These are phyloP conservation scores for Apostasia ramifera DNA, from an alignment of 106 monocot species.

Conservation along the genomic window DNA sequence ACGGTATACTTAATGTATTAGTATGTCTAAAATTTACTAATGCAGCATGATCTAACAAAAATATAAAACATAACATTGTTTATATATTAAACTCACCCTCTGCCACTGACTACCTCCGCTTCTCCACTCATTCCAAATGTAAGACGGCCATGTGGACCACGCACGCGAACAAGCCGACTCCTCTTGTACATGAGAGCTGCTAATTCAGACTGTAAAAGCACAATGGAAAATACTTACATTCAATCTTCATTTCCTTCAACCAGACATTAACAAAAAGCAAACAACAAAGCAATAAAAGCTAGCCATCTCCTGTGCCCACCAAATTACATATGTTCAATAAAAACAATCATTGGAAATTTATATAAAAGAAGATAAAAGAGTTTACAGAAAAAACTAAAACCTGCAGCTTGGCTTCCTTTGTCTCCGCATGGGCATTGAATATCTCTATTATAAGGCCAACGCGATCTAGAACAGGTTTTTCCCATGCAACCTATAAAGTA, in stretches of 20 bases:
- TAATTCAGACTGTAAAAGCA: constrained; percentile 60
- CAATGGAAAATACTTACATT: constrained; percentile 1
- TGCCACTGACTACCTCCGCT: constrained; percentile 94
- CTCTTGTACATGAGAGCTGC: constrained; percentile 94
- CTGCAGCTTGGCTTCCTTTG: constrained; percentile 99
- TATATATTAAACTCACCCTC: constrained; percentile 48
- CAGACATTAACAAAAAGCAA: not conserved
- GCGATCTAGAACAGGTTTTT: constrained; percentile 89
- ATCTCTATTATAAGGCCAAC: constrained; percentile 94
- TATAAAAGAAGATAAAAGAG: not conserved
- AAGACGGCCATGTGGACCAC: constrained; percentile 79
- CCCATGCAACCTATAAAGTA: constrained; percentile 54
- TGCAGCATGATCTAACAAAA: not conserved
- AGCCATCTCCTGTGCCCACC: no score
- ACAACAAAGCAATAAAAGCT: no score
- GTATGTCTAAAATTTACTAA: not conserved
- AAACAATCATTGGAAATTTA: no score
- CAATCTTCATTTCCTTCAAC: not conserved
- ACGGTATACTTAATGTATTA: not conserved
- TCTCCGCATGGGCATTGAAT: constrained; percentile 99
- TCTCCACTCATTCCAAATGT: constrained; percentile 88
- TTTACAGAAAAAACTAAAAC: constrained; percentile 17
- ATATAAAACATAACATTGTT: not conserved
- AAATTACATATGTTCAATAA: no score
- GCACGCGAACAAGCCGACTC: constrained; percentile 83